Percentiles rank a stretch among this genome's conserved stretches.
These are phyloP conservation scores for Taphrina wiesneri DNA, from an alignment of 1,139 yeast genomes.

Conservation along the genomic window DNA sequence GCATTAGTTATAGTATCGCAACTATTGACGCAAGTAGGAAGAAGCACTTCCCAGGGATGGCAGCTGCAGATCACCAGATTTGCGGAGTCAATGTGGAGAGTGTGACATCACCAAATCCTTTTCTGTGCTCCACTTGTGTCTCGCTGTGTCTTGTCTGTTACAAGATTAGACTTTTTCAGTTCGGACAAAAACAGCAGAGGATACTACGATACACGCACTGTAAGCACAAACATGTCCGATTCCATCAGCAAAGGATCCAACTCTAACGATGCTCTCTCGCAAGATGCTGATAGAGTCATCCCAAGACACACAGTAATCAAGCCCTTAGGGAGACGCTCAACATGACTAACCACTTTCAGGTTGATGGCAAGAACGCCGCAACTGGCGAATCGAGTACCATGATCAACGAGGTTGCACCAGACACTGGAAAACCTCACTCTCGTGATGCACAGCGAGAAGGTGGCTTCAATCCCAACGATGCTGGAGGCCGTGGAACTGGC, in stretches of 20 bases:
- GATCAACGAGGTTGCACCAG: slow-evolving; percentile 15
- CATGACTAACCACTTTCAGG: neutral
- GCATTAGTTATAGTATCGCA: too few species aligned
- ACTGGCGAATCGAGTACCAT: slow-evolving; percentile 19
- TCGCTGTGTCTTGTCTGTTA: neutral
- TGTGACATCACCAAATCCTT: neutral
- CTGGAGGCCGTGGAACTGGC: slow-evolving; percentile 5
- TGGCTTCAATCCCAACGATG: slow-evolving; percentile 23
- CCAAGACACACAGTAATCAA: slow-evolving; percentile 12
- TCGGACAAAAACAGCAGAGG: neutral
- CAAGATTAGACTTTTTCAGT: neutral
- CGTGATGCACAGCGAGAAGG: neutral
- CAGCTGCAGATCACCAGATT: neutral
- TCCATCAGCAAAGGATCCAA: slow-evolving; percentile 17
- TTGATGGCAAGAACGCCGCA: slow-evolving; percentile 17
- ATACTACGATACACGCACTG: neutral
- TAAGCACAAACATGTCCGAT: slow-evolving; percentile 1
- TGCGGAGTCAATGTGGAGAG: too few species aligned
- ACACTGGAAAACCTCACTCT: slow-evolving; percentile 9
- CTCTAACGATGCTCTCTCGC: slow-evolving; percentile 11
- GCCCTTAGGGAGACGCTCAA: neutral
- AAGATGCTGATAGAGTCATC: slow-evolving; percentile 22
- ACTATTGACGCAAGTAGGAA: too few species aligned
- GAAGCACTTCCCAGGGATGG: too few species aligned
- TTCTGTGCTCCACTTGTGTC: neutral